Percentiles rank a stretch among this genome's conserved stretches.
Evolutionary conservation across 1,284 basidiomycete genomes (phyloP).

Genomic region (Leccinum angustisporum): DNA sequence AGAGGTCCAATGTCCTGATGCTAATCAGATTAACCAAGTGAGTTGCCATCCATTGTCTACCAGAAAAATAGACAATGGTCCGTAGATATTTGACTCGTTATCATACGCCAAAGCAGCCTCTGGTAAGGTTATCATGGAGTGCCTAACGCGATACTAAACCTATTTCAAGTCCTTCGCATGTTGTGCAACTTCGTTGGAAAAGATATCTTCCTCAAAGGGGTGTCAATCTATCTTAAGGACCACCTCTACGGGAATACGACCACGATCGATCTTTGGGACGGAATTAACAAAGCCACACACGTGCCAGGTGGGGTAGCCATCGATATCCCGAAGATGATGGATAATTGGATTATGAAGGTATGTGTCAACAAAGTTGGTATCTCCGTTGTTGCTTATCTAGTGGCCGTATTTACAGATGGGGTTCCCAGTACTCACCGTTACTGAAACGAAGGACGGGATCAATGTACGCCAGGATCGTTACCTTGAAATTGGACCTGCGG

Average conservation of each 20-base stretch:
- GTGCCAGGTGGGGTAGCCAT: conserved; percentile 29
- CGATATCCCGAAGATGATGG: conserved; percentile 84
- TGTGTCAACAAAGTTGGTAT: background rate
- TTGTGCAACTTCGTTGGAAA: conserved; percentile 87
- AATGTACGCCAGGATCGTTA: conserved; percentile 89
- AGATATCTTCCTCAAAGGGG: conserved; percentile 84
- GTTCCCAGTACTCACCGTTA: conserved; percentile 87
- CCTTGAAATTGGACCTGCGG: conserved; percentile 80
- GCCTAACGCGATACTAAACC: conserved; percentile 4
- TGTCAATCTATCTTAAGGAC: conserved; percentile 91
- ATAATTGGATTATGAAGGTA: conserved; percentile 90
- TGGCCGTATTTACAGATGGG: conserved; percentile 54
- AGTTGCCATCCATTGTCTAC: background rate
- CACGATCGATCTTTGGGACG: conserved; percentile 89
- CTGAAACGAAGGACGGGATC: conserved; percentile 72
- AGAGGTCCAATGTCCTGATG: conserved; percentile 89
- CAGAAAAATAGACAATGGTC: conserved; percentile 1
- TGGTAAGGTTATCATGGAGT: conserved; percentile 39
- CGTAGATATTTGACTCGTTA: conserved; percentile 81
- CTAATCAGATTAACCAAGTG: conserved; percentile 82
- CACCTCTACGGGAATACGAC: conserved; percentile 83
- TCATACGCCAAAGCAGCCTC: conserved; percentile 89
- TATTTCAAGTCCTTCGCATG: conserved; percentile 81
- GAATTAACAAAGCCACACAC: conserved; percentile 78
- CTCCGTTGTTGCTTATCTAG: background rate